Evolutionary conservation across 2,329 filamentous ascomycete genomes (phyloP).

Genomic region (Rhexocercosporidium sp.): DNA sequence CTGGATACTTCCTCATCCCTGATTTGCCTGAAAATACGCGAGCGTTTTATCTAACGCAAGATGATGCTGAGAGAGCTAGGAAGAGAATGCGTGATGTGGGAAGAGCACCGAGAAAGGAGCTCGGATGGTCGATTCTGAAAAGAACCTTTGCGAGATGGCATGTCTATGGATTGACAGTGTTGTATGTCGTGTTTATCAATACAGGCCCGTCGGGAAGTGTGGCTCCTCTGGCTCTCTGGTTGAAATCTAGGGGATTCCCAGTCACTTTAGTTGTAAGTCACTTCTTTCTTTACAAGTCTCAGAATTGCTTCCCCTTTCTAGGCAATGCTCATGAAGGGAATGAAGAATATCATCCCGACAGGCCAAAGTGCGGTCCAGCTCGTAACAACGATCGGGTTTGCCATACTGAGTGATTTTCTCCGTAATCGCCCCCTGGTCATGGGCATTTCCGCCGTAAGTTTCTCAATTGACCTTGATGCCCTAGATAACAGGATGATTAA

Average conservation of each 20-base stretch:
- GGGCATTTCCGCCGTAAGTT: constrained; percentile 40
- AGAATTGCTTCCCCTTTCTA: background rate
- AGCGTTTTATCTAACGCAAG: constrained; percentile 34
- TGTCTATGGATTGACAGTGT: constrained; percentile 44
- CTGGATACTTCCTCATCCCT: constrained; percentile 39
- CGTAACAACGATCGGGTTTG: constrained; percentile 56
- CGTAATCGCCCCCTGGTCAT: constrained; percentile 40
- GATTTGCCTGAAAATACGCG: constrained; percentile 38
- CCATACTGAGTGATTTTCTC: constrained; percentile 58
- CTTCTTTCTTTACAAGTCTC: background rate
- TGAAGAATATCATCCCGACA: constrained; percentile 53
- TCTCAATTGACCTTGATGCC: background rate
- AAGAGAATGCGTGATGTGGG: constrained; percentile 38
- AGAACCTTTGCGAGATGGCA: constrained; percentile 46
- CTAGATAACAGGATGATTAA: background rate
- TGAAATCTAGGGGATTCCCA: constrained; percentile 50
- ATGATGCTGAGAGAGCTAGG: constrained; percentile 30
- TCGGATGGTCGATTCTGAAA: constrained; percentile 35
- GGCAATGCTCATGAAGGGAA: background rate
- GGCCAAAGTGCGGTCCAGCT: constrained; percentile 56
- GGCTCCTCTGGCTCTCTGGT: constrained; percentile 47
- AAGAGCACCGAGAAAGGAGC: constrained; percentile 36
- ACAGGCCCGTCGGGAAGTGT: constrained; percentile 43
- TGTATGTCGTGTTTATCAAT: constrained; percentile 48
- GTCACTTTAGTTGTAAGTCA: constrained; percentile 28